phyloP scores from a whole-genome alignment of 257 asterid species.

The Cruciata laevipes region DNA sequence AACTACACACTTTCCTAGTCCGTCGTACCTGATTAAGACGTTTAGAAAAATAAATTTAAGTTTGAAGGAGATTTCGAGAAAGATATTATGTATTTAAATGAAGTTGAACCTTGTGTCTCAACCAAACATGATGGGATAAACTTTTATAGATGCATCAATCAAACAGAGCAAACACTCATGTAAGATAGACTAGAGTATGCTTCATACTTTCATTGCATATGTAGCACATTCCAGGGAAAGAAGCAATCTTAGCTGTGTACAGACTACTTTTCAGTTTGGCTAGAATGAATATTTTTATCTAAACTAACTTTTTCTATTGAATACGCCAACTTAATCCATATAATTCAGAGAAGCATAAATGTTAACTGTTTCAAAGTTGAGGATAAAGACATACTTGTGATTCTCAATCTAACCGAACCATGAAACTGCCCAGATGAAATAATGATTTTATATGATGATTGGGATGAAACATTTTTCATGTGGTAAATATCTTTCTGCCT shows the following conservation, averaged over 20 bases:
- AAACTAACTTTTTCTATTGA: background rate
- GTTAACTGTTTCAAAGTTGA: slow-evolving; percentile 5
- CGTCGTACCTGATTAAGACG: background rate
- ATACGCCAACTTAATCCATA: background rate
- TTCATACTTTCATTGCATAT: background rate
- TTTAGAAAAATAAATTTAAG: too few relatives aligned
- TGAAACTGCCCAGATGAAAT: background rate
- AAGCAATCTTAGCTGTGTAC: too few relatives aligned
- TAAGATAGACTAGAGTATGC: background rate
- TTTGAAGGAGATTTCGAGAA: too few relatives aligned
- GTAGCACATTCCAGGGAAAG: background rate
- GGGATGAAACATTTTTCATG: background rate
- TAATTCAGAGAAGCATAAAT: background rate
- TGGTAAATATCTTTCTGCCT: background rate
- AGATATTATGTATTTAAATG: too few relatives aligned
- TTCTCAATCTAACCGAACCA: background rate
- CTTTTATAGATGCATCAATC: background rate
- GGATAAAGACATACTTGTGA: background rate
- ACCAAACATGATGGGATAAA: background rate
- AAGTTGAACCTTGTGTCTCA: background rate
- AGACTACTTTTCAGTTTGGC: slow-evolving; percentile 2
- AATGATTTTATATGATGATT: background rate
- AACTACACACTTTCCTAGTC: background rate
- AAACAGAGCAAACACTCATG: background rate
- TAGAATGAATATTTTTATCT: background rate